Evolutionary conservation across 1,139 yeast genomes (phyloP).

Genomic region (Spathaspora sp.): DNA sequence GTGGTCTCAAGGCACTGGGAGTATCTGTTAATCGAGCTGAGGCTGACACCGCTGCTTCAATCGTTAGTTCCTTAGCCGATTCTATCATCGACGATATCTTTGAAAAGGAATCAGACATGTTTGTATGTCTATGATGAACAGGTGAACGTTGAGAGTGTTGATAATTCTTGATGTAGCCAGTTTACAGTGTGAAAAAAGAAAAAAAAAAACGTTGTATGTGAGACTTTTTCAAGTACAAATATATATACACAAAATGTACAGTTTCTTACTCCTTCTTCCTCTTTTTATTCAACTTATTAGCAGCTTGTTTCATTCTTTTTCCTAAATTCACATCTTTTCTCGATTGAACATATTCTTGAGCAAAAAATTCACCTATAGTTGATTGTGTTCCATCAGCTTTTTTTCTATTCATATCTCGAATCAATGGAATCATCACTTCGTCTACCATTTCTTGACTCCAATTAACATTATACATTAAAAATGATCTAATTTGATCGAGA

Average conservation of each 20-base stretch:
- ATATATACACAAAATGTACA: background rate
- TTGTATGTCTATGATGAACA: background rate
- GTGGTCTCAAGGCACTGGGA: constrained; percentile 51
- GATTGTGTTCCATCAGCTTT: constrained; percentile 55
- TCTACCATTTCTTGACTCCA: constrained; percentile 81
- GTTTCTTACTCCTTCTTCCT: constrained; percentile 7
- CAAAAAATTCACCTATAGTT: constrained; percentile 60
- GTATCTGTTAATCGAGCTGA: constrained; percentile 64
- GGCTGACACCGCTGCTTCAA: constrained; percentile 82
- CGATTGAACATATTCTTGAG: constrained; percentile 45
- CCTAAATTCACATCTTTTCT: constrained; percentile 51
- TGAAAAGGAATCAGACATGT: constrained; percentile 44
- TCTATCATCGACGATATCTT: constrained; percentile 56
- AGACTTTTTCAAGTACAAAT: background rate
- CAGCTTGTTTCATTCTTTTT: constrained; percentile 60
- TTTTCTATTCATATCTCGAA: constrained; percentile 70
- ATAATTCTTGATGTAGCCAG: background rate
- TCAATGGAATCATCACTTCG: constrained; percentile 85
- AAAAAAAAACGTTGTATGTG: background rate
- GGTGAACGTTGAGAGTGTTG: background rate
- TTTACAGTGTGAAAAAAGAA: background rate
- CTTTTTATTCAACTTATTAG: constrained; percentile 44
- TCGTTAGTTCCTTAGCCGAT: constrained; percentile 75
- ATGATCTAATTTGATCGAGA: constrained; percentile 72
- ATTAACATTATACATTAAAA: constrained; percentile 68